A percentile compares a stretch with the other conserved stretches of the same genome.
Evolutionary conservation across 495 filamentous ascomycete species (phyloP).

Genomic region (Lasiosphaeriaceae sp.): DNA sequence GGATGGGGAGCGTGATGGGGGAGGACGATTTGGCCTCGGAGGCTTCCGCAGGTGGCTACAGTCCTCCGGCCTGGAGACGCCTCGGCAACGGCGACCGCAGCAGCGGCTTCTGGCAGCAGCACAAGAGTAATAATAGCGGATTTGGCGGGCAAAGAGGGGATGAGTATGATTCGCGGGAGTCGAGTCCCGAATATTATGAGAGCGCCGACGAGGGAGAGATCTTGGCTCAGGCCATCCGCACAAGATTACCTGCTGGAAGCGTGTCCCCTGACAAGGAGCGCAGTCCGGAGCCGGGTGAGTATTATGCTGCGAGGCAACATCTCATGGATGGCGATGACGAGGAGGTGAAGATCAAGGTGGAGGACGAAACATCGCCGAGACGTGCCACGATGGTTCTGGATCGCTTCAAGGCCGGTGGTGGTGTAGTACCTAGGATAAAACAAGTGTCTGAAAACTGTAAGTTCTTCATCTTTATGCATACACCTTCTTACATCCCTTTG

Average conservation of each 20-base stretch:
- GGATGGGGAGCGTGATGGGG: constrained; percentile 45
- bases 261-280: constrained; percentile 47
- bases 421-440: constrained; percentile 3
- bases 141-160: constrained; percentile 4
- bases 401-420: neutral
- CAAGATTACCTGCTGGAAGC: constrained; percentile 49
- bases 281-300: constrained; percentile 42
- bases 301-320: constrained; percentile 17
- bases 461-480: constrained; percentile 1
- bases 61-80: constrained; percentile 53
- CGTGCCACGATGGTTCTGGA: neutral
- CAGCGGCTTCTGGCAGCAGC: constrained; percentile 56
- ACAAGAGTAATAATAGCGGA: constrained; percentile 37
- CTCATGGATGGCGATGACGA: constrained; percentile 9
- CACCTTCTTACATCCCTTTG: too few relatives aligned
- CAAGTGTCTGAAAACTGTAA: constrained; percentile 34
- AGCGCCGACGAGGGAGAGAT: constrained; percentile 36
- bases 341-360: constrained; percentile 26
- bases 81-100: constrained; percentile 50
- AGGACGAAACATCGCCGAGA: constrained; percentile 12
- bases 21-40: constrained; percentile 35
- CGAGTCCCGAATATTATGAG: constrained; percentile 30
- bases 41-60: constrained; percentile 48
- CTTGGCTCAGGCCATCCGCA: constrained; percentile 47
- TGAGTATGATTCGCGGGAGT: constrained; percentile 16